Evolutionary conservation across 139 green algal genomes (phyloP).

Genomic region (Raphidocelis subcapitata): DNA sequence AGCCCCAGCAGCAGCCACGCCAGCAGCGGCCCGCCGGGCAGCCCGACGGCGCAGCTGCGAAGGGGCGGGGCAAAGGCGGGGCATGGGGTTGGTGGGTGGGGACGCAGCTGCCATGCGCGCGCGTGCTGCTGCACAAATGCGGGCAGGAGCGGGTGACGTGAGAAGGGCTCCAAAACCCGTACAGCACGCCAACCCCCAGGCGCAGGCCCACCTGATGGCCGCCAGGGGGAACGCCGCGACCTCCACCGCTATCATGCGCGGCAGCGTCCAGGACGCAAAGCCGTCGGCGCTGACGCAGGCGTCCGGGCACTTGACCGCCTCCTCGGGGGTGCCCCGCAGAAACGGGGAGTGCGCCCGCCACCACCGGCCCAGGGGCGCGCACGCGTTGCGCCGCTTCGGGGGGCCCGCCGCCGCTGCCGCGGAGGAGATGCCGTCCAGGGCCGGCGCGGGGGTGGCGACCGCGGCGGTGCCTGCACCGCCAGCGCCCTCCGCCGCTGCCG

Average conservation of each 20-base stretch:
- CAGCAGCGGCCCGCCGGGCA: slow-evolving; percentile 14
- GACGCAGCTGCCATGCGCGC: no score
- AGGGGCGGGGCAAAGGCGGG: not conserved
- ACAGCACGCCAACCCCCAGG: no score
- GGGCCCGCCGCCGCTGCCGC: no score
- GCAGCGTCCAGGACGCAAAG: not conserved
- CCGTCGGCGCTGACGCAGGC: slow-evolving; percentile 16
- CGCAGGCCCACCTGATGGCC: no score
- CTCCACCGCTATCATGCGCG: not conserved
- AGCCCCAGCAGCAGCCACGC: slow-evolving; percentile 14
- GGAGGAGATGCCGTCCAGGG: no score
- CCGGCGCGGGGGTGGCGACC: not conserved
- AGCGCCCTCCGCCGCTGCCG: no score
- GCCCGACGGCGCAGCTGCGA: slow-evolving; percentile 10
- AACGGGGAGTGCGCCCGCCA: not conserved
- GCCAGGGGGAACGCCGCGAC: no score
- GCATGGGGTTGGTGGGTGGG: not conserved
- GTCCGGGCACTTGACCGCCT: slow-evolving; percentile 2
- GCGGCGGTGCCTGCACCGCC: not conserved
- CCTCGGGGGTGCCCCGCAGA: not conserved
- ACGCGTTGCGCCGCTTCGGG: not conserved
- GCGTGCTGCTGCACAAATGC: no score
- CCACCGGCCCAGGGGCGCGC: not conserved
- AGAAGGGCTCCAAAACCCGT: no score
- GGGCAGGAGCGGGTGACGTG: no score